Evolutionary conservation across 83 land plant species (phyloP).

Genomic region (Diphasiastrum complanatum): DNA sequence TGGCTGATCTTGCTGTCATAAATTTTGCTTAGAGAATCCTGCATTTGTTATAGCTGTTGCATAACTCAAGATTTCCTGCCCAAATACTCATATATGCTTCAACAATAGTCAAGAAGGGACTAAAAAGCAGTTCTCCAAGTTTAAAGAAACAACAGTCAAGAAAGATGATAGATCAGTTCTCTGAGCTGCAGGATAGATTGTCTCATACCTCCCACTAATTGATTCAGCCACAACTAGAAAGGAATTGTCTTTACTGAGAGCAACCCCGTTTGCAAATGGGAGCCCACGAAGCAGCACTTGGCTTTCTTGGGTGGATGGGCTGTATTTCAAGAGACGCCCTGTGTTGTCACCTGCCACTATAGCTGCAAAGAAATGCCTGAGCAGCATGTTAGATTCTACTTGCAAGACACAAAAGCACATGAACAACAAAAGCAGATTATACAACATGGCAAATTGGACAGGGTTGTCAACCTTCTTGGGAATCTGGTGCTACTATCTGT

Average conservation of each 20-base stretch:
- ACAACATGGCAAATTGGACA: no score
- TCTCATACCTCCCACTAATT: conserved; percentile 6
- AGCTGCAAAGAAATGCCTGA: conserved; percentile 41
- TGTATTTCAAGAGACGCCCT: conserved; percentile 55
- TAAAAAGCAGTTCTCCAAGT: neutral
- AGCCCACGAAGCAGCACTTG: conserved; percentile 42
- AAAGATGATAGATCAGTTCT: neutral
- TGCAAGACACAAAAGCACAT: neutral
- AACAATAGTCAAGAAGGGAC: neutral
- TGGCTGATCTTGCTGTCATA: neutral
- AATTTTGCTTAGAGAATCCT: neutral
- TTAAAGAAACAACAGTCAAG: neutral
- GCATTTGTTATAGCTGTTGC: neutral
- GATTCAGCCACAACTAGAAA: conserved; percentile 49
- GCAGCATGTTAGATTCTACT: neutral
- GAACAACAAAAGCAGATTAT: neutral
- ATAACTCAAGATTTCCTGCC: neutral
- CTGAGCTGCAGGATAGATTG: neutral
- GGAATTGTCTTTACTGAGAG: conserved; percentile 51
- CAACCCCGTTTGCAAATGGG: conserved; percentile 57
- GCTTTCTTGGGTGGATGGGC: conserved; percentile 31
- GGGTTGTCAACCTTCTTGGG: conserved; percentile 63
- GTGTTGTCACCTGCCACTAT: conserved; percentile 45
- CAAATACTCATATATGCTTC: neutral
- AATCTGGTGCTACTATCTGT: conserved; percentile 67